A percentile compares a stretch with the other conserved stretches of the same genome.
Conservation (phyloP, 331 rosid species). For the Arachis monticola region DNA sequence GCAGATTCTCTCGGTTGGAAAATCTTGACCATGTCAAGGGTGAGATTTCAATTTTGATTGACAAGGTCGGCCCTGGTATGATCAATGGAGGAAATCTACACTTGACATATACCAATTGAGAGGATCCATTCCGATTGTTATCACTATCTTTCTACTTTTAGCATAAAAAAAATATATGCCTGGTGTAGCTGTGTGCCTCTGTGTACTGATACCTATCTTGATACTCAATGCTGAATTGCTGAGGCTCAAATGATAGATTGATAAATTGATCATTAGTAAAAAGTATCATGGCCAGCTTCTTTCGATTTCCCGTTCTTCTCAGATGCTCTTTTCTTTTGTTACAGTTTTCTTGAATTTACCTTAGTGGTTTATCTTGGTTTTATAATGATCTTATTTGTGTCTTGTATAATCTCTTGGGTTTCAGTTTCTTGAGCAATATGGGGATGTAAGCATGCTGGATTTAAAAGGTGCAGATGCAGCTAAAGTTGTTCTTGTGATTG, state of each 20-base stretch:
- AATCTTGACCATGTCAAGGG: no score
- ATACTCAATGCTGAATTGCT: not conserved
- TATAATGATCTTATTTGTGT: constrained; percentile 33
- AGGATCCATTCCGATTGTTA: no score
- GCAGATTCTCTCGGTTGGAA: no score
- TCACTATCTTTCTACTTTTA: constrained; percentile 16
- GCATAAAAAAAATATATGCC: not conserved
- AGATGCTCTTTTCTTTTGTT: constrained; percentile 10
- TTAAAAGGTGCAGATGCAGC: constrained; percentile 98
- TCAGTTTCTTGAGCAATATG: constrained; percentile 96
- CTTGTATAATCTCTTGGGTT: constrained; percentile 43
- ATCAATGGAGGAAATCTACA: no score
- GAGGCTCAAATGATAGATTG: not conserved
- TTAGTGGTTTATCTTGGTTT: constrained; percentile 4
- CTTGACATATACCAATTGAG: no score
- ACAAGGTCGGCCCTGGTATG: no score
- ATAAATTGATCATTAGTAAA: constrained; percentile 12
- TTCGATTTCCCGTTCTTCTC: not conserved
- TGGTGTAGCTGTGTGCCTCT: not conserved
- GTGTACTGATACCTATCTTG: constrained; percentile 15
- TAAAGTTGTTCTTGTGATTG: constrained; percentile 93
- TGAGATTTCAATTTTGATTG: no score
- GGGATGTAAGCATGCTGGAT: constrained; percentile 98
- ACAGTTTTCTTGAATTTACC: constrained; percentile 21
- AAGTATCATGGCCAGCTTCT: constrained; percentile 7